Base-by-base conservation (phyloP, 805 yeast genomes). In the Metschnikowia shivogae region DNA sequence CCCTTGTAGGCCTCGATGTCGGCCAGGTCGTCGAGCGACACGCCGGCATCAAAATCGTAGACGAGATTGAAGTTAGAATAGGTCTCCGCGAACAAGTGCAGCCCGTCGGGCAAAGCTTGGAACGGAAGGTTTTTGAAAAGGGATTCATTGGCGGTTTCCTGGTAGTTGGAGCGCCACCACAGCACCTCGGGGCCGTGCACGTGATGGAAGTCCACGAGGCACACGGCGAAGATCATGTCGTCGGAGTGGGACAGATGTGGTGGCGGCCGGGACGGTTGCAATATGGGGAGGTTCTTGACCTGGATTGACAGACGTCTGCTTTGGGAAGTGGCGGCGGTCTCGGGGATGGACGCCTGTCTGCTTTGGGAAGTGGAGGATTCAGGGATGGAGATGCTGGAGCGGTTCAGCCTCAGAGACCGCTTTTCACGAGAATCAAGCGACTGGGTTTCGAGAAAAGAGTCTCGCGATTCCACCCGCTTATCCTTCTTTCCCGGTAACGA, bases 101-200 rank as follows among this genome's bases (percentile, higher is more conserved):
- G 84, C 4, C 98, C 98, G 65, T 93, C 99, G 0, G 99, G 98
- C 19, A 93, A 68, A 1, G 97, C 95, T 61, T 90, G 97, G 59
- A 93, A 93, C 3, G 99, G 95, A 34, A 93, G 65, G 57, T 84
- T 81, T 9, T 93, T 89, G 90, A 97, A 93, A 14, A 85, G 66
- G 30, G 60, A 54, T 1, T 19, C 9, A 42, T 6, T 49, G 44
- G 11, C 52, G 52, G 43, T 66, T 2, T 59, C 54, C 28, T 65
- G 64, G 47, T 68, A 67, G 57, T 77, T 80, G 17, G 83, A 74
- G 41, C 59, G 59, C 89, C 97, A 87, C 65, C 87, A 89, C 63
- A 92, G 97, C 20, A 93, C 80, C 61, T 93, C 97, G 0, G 99
- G 98, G 1, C 99, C 99, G 47, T 95, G 72, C 26, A 68, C 63